Conservation (phyloP, 2,329 filamentous ascomycete genomes). For the Corynespora cassiicola region DNA sequence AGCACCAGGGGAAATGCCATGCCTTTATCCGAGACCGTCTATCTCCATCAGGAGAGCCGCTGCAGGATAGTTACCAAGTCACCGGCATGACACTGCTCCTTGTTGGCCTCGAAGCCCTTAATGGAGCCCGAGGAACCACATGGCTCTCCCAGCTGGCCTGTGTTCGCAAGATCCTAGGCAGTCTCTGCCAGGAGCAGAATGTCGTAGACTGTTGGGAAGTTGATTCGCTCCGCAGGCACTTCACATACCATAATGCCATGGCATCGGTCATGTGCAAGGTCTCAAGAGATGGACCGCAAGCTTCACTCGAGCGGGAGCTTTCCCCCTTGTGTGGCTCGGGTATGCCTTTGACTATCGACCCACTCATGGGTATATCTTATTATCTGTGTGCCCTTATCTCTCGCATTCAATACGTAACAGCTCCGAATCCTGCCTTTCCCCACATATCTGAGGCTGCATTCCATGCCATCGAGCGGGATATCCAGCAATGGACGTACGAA, state of each 20-base stretch:
- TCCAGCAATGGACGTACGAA: constrained; percentile 41
- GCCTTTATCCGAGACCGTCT: constrained; percentile 39
- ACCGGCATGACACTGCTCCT: constrained; percentile 41
- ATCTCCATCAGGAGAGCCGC: constrained; percentile 26
- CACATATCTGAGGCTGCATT: constrained; percentile 41
- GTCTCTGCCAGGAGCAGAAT: constrained; percentile 29
- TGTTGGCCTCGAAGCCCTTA: constrained; percentile 43
- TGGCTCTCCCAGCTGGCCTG: constrained; percentile 45
- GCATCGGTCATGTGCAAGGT: constrained; percentile 43
- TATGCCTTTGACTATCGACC: constrained; percentile 38
- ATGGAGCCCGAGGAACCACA: constrained; percentile 39
- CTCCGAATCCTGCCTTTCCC: constrained; percentile 39
- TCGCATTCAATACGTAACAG: constrained; percentile 41
- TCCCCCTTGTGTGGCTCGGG: constrained; percentile 21
- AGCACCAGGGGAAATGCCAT: constrained; percentile 41
- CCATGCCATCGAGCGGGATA: constrained; percentile 35
- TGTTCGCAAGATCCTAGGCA: constrained; percentile 36
- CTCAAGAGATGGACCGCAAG: constrained; percentile 18
- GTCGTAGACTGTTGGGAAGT: constrained; percentile 36
- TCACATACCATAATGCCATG: constrained; percentile 45
- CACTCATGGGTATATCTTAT: constrained; percentile 44
- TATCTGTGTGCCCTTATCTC: constrained; percentile 41
- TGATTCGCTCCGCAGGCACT: constrained; percentile 42
- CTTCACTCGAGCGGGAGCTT: constrained; percentile 25
- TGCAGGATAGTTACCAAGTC: constrained; percentile 40